These are phyloP conservation scores for Pseudogymnoascus sp. DNA, from an alignment of 2,329 filamentous ascomycete species.

Conservation along the genomic window DNA sequence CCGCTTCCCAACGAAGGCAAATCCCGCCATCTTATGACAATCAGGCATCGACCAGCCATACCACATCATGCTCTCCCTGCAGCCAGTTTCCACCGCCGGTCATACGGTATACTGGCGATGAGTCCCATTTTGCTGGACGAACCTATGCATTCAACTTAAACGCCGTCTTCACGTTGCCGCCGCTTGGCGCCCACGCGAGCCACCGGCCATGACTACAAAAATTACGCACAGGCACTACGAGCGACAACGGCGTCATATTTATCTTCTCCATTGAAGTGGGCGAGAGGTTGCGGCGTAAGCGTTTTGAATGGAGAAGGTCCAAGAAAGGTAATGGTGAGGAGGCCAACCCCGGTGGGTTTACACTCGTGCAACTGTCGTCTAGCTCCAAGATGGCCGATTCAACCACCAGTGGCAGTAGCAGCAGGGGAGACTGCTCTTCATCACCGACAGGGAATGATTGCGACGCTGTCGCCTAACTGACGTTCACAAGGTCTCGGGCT, in stretches of 20 bases:
- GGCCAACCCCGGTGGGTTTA: slow-evolving; percentile 8
- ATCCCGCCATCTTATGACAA: not conserved
- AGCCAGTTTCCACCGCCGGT: slow-evolving; percentile 20
- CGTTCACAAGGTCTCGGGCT: slow-evolving; percentile 13
- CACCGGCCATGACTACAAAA: slow-evolving; percentile 4
- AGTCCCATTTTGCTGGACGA: not conserved
- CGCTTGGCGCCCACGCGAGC: not conserved
- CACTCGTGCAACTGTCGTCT: not conserved
- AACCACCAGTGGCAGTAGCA: not conserved
- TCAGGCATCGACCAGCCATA: not conserved
- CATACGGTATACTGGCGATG: slow-evolving; percentile 17
- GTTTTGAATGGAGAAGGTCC: slow-evolving; percentile 19
- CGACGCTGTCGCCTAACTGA: slow-evolving; percentile 11
- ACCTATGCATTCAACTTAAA: slow-evolving; percentile 8
- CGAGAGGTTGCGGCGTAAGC: slow-evolving; percentile 11
- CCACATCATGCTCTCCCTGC: not conserved
- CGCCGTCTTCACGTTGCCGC: slow-evolving; percentile 11
- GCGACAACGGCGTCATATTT: slow-evolving; percentile 8
- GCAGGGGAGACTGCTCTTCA: not conserved
- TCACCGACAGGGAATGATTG: not conserved
- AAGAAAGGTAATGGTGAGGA: slow-evolving; percentile 11
- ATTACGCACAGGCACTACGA: slow-evolving; percentile 10
- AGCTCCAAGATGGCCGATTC: not conserved
- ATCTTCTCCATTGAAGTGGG: slow-evolving; percentile 15
- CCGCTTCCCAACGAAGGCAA: not conserved